Evolutionary conservation across 805 yeast species (phyloP).

Genomic region (Osmozyma mogii): DNA sequence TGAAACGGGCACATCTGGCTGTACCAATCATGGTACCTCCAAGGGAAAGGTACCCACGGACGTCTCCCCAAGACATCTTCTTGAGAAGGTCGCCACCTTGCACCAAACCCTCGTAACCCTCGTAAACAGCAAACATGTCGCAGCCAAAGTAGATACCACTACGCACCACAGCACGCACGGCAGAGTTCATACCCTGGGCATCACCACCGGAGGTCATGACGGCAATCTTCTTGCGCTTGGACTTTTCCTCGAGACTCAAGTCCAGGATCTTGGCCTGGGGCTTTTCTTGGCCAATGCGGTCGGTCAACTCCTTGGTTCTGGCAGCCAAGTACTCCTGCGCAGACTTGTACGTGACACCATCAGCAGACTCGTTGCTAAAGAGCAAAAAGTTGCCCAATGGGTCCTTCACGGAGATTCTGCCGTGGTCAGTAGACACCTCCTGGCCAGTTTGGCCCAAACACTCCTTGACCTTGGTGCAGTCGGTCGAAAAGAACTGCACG

Average conservation of each 20-base stretch:
- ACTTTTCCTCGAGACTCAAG: background rate
- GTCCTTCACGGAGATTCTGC: conserved; percentile 14
- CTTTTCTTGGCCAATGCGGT: background rate
- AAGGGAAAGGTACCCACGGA: conserved; percentile 82
- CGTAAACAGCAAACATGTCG: conserved; percentile 85
- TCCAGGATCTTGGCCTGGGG: conserved; percentile 1
- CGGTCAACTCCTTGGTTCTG: conserved; percentile 17
- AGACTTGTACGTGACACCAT: conserved; percentile 16
- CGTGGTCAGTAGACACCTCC: conserved; percentile 1
- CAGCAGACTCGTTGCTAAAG: conserved; percentile 18
- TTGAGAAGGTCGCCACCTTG: conserved; percentile 72
- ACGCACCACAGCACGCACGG: conserved; percentile 91
- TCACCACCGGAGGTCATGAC: conserved; percentile 99
- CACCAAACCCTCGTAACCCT: conserved; percentile 92
- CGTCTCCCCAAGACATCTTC: conserved; percentile 88
- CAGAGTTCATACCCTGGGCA: conserved; percentile 97
- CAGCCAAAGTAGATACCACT: conserved; percentile 83
- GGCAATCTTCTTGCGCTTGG: conserved; percentile 48
- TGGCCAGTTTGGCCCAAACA: conserved; percentile 9
- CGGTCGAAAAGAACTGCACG: conserved; percentile 25
- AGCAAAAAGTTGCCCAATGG: conserved; percentile 28
- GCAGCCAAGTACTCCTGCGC: conserved; percentile 22
- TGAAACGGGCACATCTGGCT: conserved; percentile 83
- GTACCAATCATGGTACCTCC: conserved; percentile 98
- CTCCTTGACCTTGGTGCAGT: conserved; percentile 15